Conservation (phyloP, 2,329 filamentous ascomycete genomes). For the Pezicula carpinea region DNA sequence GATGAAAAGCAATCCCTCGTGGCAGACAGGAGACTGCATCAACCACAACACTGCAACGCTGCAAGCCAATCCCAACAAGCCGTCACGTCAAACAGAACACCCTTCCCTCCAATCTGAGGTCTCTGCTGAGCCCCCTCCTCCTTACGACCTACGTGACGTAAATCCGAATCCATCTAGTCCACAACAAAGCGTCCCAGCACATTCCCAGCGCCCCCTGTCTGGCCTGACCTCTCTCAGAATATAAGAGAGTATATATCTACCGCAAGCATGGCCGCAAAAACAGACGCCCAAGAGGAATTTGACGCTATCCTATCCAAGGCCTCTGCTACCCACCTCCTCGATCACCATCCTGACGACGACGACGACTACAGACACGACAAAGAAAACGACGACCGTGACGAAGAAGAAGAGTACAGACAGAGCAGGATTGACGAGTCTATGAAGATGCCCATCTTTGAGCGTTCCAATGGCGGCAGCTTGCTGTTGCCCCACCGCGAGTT, state of each 20-base stretch:
- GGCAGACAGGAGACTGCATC: too few relatives aligned
- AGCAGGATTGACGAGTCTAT: constrained; percentile 57
- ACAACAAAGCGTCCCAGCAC: constrained; percentile 1
- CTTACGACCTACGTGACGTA: constrained; percentile 3
- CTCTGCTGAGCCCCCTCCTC: constrained; percentile 1
- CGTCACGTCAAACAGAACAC: neutral
- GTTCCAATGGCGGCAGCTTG: constrained; percentile 35
- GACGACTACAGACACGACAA: constrained; percentile 45
- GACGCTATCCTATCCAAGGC: constrained; percentile 57
- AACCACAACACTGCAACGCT: neutral
- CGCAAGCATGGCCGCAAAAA: constrained; percentile 33
- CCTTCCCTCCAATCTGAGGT: constrained; percentile 1
- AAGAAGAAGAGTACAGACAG: constrained; percentile 33
- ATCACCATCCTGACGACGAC: constrained; percentile 51
- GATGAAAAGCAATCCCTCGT: too few relatives aligned
- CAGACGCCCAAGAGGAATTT: constrained; percentile 63
- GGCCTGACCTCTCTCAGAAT: constrained; percentile 8
- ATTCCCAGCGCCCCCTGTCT: constrained; percentile 12
- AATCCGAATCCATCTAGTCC: neutral
- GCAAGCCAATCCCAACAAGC: neutral
- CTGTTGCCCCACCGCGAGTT: constrained; percentile 60
- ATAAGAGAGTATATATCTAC: constrained; percentile 1
- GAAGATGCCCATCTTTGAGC: constrained; percentile 56
- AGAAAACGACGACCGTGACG: constrained; percentile 51
- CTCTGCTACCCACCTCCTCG: constrained; percentile 22